Conservation (phyloP, 441 rosid genomes). For the Pelargonium cotyledonis region DNA sequence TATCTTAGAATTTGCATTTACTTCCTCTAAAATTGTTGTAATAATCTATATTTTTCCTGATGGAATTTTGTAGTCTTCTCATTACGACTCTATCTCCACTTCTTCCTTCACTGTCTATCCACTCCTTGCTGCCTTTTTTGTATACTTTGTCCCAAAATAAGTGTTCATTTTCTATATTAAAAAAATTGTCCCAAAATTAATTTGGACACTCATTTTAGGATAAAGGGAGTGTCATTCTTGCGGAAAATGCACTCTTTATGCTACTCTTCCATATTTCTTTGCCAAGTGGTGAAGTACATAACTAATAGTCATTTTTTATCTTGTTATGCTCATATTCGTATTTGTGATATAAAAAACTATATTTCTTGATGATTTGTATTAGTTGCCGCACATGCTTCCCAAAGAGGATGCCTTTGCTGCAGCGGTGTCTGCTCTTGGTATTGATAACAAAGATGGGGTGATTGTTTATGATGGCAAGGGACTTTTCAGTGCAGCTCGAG, state of each 20-base stretch:
- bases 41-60: not conserved
- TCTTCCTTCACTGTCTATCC: no score
- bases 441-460: constrained; percentile 21
- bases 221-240: not conserved
- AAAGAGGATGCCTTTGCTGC: constrained; percentile 4
- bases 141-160: no score
- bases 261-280: not conserved
- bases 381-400: constrained; percentile 10
- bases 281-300: not conserved
- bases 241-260: not conserved
- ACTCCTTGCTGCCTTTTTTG: no score
- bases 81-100: no score
- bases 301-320: no score
- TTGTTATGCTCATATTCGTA: not conserved
- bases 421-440: constrained; percentile 6
- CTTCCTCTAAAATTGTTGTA: not conserved
- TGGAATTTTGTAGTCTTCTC: not conserved
- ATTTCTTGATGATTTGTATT: constrained; percentile 5
- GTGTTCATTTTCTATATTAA: no score
- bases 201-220: no score
- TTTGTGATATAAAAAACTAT: not conserved
- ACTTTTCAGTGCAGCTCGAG: constrained; percentile 28
- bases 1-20: not conserved
- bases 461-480: constrained; percentile 30
- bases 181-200: no score